Evolutionary conservation across 192 early-diverging fungal species (phyloP).

Genomic region (Podila verticillata): DNA sequence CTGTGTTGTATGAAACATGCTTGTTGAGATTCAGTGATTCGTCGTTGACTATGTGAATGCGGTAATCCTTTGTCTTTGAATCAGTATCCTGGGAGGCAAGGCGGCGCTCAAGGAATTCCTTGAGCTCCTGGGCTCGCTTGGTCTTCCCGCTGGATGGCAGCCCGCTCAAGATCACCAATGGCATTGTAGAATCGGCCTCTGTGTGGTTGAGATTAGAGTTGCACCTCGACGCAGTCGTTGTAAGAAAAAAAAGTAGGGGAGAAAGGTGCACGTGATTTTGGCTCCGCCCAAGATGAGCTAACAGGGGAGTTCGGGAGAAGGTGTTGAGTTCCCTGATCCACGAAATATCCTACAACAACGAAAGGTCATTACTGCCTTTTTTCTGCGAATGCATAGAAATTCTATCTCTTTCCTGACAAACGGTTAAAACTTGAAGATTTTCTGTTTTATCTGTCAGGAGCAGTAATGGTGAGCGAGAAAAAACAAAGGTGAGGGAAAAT

Average conservation of each 20-base stretch:
- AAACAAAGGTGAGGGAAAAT: too few relatives aligned
- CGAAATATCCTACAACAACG: too few relatives aligned
- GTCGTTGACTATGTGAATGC: slow-evolving; percentile 82
- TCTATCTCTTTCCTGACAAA: too few relatives aligned
- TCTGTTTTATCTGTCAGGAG: too few relatives aligned
- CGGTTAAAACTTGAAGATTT: too few relatives aligned
- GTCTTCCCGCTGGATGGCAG: slow-evolving; percentile 94
- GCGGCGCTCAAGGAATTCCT: slow-evolving; percentile 60
- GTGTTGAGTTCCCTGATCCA: too few relatives aligned
- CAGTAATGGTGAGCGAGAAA: too few relatives aligned
- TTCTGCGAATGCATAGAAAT: too few relatives aligned
- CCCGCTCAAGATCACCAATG: slow-evolving; percentile 89
- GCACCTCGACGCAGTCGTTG: background rate
- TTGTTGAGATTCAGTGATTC: slow-evolving; percentile 54
- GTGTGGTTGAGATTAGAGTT: background rate
- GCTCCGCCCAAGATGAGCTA: too few relatives aligned
- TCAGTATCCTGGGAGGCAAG: slow-evolving; percentile 30
- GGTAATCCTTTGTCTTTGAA: slow-evolving; percentile 46
- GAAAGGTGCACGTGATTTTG: too few relatives aligned
- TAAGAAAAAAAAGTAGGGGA: background rate
- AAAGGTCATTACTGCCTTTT: too few relatives aligned
- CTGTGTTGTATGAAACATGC: slow-evolving; percentile 50
- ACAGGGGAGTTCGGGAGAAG: too few relatives aligned
- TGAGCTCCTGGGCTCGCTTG: slow-evolving; percentile 78
- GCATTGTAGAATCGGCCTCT: slow-evolving; percentile 70